Evolutionary conservation across 257 asterid species (phyloP), one percentile per base, ranked within the genome.

Genomic region (Salvia splendens): DNA sequence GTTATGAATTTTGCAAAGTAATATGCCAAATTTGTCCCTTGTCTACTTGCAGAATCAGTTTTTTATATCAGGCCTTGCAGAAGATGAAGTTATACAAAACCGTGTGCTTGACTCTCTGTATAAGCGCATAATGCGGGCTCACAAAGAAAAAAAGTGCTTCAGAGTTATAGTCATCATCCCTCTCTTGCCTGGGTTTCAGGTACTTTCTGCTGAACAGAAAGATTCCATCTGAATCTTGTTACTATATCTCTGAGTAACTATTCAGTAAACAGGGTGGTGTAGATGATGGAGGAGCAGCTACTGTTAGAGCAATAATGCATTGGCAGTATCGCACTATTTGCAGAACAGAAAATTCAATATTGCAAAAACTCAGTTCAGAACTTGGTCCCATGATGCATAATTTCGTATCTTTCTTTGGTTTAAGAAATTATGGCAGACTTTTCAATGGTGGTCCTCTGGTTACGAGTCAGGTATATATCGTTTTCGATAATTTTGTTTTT

Each of bases 311-410:
- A 73, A 73, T 92, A 71, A 86, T 88, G 96, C 98, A 92, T 65
- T 92, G 98, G 98, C 98, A 92, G 64, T 89, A 89, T 71, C 89
- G 96, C 64, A 86, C 98, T 12, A 89, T 92, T 81, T 86, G 86
- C 81, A 78, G 92, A 73, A 89, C 90, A 43, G 87, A 82, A 72
- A 75, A 76, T 72, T 92, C 98, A 48, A 84, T 89, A 83, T 52
- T 92, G 81, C 87, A 89, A 71, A 92, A 80, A 67, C 97, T 92
- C 70, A 65, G 72, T 78, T 78, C 87, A 62, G 72, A 83, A 73
- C 72, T 92, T 80, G 98, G 98, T 71, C 75, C 87, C 12, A 11
- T 79, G 50, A 38, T 89, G 16, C 80, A 81, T 62, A 89, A 92
- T 71, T 92, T 77, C 79, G 87, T 92, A 77, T 83, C 96, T 65